Evolutionary conservation across 441 rosid species (phyloP), one percentile per base, ranked within the genome.

Genomic region (Syzygium malaccense): DNA sequence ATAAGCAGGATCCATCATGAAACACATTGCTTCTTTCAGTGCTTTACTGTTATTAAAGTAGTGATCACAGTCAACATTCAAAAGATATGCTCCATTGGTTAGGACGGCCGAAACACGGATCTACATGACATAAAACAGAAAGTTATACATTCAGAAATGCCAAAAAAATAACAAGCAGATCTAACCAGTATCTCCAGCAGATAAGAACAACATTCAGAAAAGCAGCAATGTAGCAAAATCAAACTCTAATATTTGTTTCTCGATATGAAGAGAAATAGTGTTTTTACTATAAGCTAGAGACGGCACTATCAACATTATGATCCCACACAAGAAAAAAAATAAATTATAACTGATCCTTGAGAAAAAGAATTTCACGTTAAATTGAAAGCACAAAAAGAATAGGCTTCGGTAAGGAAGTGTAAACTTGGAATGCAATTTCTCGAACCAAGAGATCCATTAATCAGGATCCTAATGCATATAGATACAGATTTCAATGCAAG

Each of bases 31-130:
- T 93, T 97, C 99, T 91, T 93, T 97, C 86, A 97, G 94, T 93
- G 99, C 99, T 93, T 97, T 97, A 89, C 99, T 95, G 93, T 96
- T 97, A 88, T 97, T 97, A 93, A 97, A 97, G 97, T 97, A 97
- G 94, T 97, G 99, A 95, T 97, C 99, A 95, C 99, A 97, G 91
- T 97, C 99, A 3, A 97, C 99, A 49, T 97, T 97, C 96, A 97
- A 91, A 91, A 97, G 96, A 94, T 94, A 97, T 55, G 99, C 99
- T 91, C 99, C 99, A 90, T 97, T 97, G 91, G 99, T 97, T 88
- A 97, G 93, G 89, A 97, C 99, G 88, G 99, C 99, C 78, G 99
- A 97, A 91, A 97, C 99, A 88, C 99, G 96, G 90, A 97, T 97
- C 99, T 97, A 93, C 88, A 90, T 62, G 33, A 85, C 88, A 91